Evolutionary conservation across 2,329 filamentous ascomycete species (phyloP).

Genomic region (Thielaviopsis populi): DNA sequence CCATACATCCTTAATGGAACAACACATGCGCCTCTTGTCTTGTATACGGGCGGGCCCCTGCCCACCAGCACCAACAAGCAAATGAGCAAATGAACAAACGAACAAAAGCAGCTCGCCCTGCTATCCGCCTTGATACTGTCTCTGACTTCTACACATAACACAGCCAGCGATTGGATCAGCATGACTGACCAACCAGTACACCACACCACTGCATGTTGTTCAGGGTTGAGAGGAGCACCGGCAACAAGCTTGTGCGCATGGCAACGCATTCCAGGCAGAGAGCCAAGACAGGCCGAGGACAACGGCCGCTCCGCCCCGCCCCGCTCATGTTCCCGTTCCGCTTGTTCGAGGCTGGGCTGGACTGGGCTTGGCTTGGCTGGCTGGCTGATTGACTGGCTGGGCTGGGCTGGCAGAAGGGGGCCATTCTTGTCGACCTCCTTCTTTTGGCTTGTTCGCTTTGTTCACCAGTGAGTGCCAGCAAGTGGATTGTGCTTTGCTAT

Average conservation of each 20-base stretch:
- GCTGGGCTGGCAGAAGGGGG: neutral
- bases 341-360: neutral
- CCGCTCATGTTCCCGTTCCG: neutral
- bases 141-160: no score
- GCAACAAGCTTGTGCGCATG: neutral
- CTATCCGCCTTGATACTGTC: no score
- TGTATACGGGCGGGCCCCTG: neutral
- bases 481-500: neutral
- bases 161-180: neutral
- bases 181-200: neutral
- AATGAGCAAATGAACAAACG: neutral
- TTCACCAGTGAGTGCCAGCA: neutral
- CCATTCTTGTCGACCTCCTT: neutral
- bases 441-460: neutral
- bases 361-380: no score
- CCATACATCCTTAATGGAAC: neutral
- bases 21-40: neutral
- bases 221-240: neutral
- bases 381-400: no score
- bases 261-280: constrained; percentile 1
- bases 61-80: neutral
- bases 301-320: neutral
- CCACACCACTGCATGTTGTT: no score
- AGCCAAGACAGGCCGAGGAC: neutral
- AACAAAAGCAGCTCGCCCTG: neutral